phyloP scores from a whole-genome alignment of 192 early-diverging fungal genomes.

The Backusella australiensis region DNA sequence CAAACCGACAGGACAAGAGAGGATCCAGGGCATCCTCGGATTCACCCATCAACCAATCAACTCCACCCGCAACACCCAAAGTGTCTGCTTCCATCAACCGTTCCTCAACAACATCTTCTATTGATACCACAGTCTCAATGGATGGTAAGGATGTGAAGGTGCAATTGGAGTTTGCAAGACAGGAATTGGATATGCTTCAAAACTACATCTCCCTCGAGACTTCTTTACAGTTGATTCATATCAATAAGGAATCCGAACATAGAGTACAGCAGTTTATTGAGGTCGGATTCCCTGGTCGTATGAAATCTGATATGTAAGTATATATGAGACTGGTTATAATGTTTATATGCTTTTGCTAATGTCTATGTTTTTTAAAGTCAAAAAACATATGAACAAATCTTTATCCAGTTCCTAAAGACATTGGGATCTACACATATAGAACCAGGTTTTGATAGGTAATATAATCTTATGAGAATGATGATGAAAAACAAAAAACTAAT shows the following conservation, averaged over 20 bases:
- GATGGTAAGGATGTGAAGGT: conserved; percentile 47
- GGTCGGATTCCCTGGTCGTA: conserved; percentile 59
- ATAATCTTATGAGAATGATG: background rate
- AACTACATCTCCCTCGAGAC: conserved; percentile 75
- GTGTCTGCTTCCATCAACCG: background rate
- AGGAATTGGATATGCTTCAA: conserved; percentile 53
- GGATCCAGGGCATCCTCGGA: background rate
- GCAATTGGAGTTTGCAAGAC: conserved; percentile 54
- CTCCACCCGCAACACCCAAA: conserved; percentile 24
- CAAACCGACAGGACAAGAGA: background rate
- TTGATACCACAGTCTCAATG: conserved; percentile 25
- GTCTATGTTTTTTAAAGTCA: conserved; percentile 41
- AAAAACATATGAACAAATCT: conserved; percentile 76
- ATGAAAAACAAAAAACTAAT: background rate
- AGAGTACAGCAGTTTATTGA: conserved; percentile 56
- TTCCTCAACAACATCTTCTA: conserved; percentile 9
- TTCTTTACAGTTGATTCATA: conserved; percentile 83
- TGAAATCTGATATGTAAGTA: conserved; percentile 56
- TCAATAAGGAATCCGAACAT: conserved; percentile 77
- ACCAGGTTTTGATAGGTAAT: conserved; percentile 59
- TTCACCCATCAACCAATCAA: conserved; percentile 3
- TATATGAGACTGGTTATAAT: conserved; percentile 4
- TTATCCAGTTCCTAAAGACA: conserved; percentile 66
- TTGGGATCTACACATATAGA: conserved; percentile 75
- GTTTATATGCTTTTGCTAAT: background rate